Evolutionary conservation across 805 yeast genomes (phyloP), one percentile per base, ranked within the genome.

Genomic region (Maudiozyma bulderi): DNA sequence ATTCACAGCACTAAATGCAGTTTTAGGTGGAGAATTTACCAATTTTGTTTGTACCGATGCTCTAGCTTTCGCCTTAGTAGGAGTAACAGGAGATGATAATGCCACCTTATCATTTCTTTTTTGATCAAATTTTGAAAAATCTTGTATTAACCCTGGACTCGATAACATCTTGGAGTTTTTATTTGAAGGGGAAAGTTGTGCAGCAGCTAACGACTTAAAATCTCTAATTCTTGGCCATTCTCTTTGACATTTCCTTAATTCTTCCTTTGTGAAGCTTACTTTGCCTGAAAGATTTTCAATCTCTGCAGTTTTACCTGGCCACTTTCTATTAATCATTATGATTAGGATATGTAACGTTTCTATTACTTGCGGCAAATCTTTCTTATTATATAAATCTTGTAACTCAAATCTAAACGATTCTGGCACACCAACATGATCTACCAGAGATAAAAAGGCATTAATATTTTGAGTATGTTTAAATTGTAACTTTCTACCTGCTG

Each of bases 401-500:
- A 90, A 76, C 63, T 91, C 99, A 62, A 93, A 93, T 45, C 85
- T 76, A 64, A 90, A 93, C 48, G 89, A 74, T 49, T 86, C 90
- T 0, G 98, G 99, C 55, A 93, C 80, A 30, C 78, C 81, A 52
- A 88, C 74, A 50, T 72, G 77, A 49, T 78, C 82, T 32, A 88
- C 71, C 49, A 91, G 77, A 20, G 75, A 72, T 62, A 91, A 83
- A 64, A 91, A 90, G 26, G 81, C 73, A 57, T 88, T 87, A 61
- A 93, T 91, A 62, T 93, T 93, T 61, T 93, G 97, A 0, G 96
- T 87, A 64, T 88, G 96, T 53, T 85, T 81, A 71, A 87, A 93
- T 62, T 88, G 90, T 39, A 90, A 73, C 54, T 72, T 85, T 56
- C 75, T 76, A 45, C 79, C 79, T 57, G 77, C 69, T 37, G 80